Conservation (phyloP, 352 stramenopile species). For the Lagenidium giganteum region DNA sequence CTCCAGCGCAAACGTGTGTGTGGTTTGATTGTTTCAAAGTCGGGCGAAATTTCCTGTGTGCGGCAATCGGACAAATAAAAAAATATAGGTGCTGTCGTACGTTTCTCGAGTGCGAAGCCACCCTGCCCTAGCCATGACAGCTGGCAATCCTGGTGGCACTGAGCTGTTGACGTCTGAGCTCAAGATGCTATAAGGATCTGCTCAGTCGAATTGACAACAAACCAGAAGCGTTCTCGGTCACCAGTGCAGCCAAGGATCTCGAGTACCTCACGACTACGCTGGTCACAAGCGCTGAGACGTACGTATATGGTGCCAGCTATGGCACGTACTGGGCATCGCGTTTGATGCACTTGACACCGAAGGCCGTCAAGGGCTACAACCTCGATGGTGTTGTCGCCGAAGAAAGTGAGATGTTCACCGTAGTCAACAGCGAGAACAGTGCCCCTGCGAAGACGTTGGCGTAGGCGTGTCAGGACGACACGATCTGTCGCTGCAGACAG, state of each 20-base stretch:
- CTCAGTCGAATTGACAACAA: slow-evolving; percentile 22
- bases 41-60: slow-evolving; percentile 70
- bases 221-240: slow-evolving; percentile 21
- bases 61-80: slow-evolving; percentile 25
- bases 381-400: slow-evolving; percentile 38
- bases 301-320: slow-evolving; percentile 57
- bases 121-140: slow-evolving; percentile 16
- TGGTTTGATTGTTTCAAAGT: slow-evolving; percentile 67
- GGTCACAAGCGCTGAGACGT: slow-evolving; percentile 42
- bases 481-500: too few relatives aligned
- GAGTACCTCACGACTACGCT: neutral
- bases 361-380: slow-evolving; percentile 41
- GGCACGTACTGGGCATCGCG: slow-evolving; percentile 45
- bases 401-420: slow-evolving; percentile 5
- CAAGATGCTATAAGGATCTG: slow-evolving; percentile 27
- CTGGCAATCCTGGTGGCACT: slow-evolving; percentile 14
- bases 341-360: slow-evolving; percentile 34
- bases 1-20: slow-evolving; percentile 39
- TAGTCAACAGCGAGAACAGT: too few relatives aligned
- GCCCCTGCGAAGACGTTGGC: too few relatives aligned
- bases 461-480: too few relatives aligned
- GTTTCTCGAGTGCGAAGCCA: slow-evolving; percentile 32
- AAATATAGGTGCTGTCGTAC: slow-evolving; percentile 4
- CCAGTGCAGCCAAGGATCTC: slow-evolving; percentile 12
- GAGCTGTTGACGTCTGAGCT: slow-evolving; percentile 19